A percentile compares a stretch with the other conserved stretches of the same genome.
phyloP scores from a whole-genome alignment of 139 green algal genomes.

The Coelastrella sp. region DNA sequence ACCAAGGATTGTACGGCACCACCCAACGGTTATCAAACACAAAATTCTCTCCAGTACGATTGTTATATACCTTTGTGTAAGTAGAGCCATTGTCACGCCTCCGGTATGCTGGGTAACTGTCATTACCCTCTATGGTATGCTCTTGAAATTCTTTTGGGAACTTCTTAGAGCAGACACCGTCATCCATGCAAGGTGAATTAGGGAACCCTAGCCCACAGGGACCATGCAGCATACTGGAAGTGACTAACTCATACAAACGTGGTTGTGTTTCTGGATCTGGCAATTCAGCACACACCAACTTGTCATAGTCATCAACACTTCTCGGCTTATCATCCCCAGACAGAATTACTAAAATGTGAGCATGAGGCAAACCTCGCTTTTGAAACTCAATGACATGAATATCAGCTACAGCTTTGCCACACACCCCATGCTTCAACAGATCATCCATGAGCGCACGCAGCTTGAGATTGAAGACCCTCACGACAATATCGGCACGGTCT shows the following conservation, averaged over 20 bases:
- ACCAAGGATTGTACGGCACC: constrained; percentile 54
- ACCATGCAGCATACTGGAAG: constrained; percentile 38
- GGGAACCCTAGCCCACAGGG: constrained; percentile 20
- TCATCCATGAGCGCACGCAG: background rate
- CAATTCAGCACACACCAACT: constrained; percentile 36
- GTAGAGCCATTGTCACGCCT: background rate
- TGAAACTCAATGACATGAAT: constrained; percentile 4
- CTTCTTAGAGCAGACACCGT: constrained; percentile 11
- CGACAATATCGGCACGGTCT: background rate
- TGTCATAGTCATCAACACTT: constrained; percentile 35
- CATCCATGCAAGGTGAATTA: constrained; percentile 11
- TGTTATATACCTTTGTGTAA: too few relatives aligned
- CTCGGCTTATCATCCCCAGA: constrained; percentile 39
- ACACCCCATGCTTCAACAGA: background rate
- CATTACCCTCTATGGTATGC: background rate
- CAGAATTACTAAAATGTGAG: constrained; percentile 46
- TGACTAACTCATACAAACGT: constrained; percentile 8
- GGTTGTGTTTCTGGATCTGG: constrained; percentile 7
- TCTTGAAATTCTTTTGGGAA: constrained; percentile 35
- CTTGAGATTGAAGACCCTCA: constrained; percentile 14
- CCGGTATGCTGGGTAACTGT: background rate
- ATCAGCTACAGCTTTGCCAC: background rate
- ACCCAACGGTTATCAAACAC: background rate
- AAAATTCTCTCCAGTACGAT: background rate
- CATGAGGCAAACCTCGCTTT: constrained; percentile 44